Base-by-base conservation (phyloP, 2,329 filamentous ascomycete genomes). In the Aspergillus hiratsukae region DNA sequence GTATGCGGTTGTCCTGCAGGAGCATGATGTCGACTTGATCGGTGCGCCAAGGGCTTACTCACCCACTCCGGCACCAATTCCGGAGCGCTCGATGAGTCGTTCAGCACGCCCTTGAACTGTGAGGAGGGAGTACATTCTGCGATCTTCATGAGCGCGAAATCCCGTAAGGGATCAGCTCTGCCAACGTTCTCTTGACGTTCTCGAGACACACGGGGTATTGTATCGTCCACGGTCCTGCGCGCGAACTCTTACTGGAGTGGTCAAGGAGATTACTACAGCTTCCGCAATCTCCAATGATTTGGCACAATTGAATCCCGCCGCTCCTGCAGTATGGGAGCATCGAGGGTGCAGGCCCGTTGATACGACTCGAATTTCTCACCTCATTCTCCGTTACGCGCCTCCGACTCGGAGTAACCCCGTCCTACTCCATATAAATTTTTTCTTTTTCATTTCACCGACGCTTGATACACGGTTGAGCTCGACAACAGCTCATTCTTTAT, bases 1-100 rank as follows among this genome's bases (percentile, higher is more conserved):
- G 68, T 86, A 86, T 65, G 78, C 80, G 19, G 71, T 76, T 3
- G 78, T 85, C 58, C 76, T 87, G 50, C 81, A 82, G 56, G 83
- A 85, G 62, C 81, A 83, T 60, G 81, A 83, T 53, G 78, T 86
- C 55, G 83, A 87, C 53, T 66, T 77, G 31, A 67, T 73, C 55
- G 68, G 68, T 28, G 68, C 66, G 23, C 65, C 72, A 48, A 70
- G 76, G 46, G 71, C 76, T 49, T 72, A 76, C 59, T 78, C 76
- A 25, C 76, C 76, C 14, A 77, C 72, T 7, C 67, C 72, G 3
- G 69, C 66, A n/a, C 65, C 66, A 10, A 52, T 70, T 48, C 75
- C 75, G 17, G 75, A 76, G 63, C 73, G 75, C 50, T 75, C 70
- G 29, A 71, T 76, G 67, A 79, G 76, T 64, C 75, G 76, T 54